Evolutionary conservation across 2,329 filamentous ascomycete genomes (phyloP), one percentile per base, ranked within the genome.

Genomic region (Colletotrichum falcatum): DNA sequence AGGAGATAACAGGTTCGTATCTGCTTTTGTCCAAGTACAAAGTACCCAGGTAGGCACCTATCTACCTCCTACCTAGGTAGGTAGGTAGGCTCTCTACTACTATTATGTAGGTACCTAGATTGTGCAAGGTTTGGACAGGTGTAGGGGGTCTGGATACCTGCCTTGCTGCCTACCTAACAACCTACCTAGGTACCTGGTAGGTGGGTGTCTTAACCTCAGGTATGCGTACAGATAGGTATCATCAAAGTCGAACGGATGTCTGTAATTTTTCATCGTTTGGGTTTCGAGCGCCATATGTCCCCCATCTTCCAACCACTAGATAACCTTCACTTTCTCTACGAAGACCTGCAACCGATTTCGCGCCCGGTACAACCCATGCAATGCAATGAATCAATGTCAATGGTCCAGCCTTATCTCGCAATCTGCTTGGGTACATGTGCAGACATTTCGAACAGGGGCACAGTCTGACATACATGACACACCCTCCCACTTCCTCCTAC

Each of bases 401-500:
- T 39, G 53, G 26, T 44, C 39, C 56, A 48, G 37, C 58, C 54
- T 20, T 48, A 39, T 33, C 48, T n/a, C n/a, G 54, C 42, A n/a
- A 23, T 44, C 42, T n/a, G 37, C 44, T 42, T 51, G 23, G 48
- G 35, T 49, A 51, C 35, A 51, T 35, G 30, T 28, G 56, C 51
- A 62, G n/a, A 37, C 58, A 53, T n/a, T 39, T 58, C 35, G n/a
- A 35, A 46, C 63, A 67, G 58, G 67, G 63, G 42, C 51, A 61
- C 33, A 58, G 56, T 70, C 63, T 67, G 30, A 70, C 67, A 62
- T 61, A 61, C 67, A 66, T 70, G 44, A 58, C 53, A 58, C 53
- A 62, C 64, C 42, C 48, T 70, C 39, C 62, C 61, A 23, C 44
- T 46, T 70, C 39, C 61, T 54, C 11, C 44, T 53, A 28, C 30